Evolutionary conservation across 169 alveolate species (phyloP).

Genomic region (Plasmodium knowlesi): DNA sequence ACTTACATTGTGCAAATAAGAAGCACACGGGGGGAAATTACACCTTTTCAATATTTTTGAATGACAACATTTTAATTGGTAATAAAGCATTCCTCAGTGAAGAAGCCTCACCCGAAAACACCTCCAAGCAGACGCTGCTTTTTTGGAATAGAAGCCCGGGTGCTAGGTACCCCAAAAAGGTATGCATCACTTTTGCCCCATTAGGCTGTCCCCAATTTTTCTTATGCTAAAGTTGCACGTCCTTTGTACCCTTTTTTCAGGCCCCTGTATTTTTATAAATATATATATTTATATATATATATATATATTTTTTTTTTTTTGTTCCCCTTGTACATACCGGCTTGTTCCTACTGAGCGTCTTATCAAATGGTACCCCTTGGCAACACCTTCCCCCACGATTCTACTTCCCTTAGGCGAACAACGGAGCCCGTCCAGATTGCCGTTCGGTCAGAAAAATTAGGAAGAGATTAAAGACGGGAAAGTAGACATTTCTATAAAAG

Average conservation of each 20-base stretch:
- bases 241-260: not conserved
- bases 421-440: slow-evolving; percentile 77
- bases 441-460: slow-evolving; percentile 75
- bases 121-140: not conserved
- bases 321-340: not conserved
- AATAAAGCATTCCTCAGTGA: slow-evolving; percentile 8
- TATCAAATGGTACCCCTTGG: not conserved
- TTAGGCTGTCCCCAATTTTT: not conserved
- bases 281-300: too few relatives aligned
- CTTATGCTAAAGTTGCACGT: not conserved
- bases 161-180: slow-evolving; percentile 75
- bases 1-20: not conserved
- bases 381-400: not conserved
- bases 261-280: not conserved
- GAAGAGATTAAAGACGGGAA: slow-evolving; percentile 72
- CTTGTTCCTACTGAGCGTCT: not conserved
- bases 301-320: not conserved
- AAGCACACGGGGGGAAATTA: not conserved
- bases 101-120: not conserved
- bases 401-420: slow-evolving; percentile 37
- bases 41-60: slow-evolving; percentile 27
- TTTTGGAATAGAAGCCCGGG: slow-evolving; percentile 77
- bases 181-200: not conserved
- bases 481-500: not conserved
- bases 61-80: slow-evolving; percentile 14